phyloP scores from a whole-genome alignment of 2,329 filamentous ascomycete genomes.

The Sporothrix humicola region DNA sequence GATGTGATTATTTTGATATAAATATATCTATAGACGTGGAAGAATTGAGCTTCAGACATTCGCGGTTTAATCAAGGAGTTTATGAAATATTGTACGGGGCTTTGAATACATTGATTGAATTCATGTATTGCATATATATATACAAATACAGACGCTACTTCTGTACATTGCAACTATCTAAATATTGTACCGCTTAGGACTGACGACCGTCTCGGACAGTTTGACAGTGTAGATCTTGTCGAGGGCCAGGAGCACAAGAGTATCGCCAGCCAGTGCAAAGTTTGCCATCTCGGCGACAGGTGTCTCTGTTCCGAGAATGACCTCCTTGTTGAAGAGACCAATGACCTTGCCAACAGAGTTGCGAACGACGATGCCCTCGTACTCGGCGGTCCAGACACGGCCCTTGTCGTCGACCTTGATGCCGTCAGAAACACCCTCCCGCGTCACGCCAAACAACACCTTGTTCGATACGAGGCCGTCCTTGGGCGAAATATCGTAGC shows the following conservation, averaged over 20 bases:
- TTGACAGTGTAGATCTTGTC: slow-evolving; percentile 1
- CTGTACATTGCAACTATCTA: background rate
- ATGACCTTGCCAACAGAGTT: background rate
- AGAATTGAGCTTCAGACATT: too few species aligned
- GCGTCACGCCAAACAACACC: background rate
- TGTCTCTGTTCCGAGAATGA: background rate
- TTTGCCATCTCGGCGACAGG: background rate
- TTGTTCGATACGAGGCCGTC: background rate
- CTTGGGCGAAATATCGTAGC: background rate
- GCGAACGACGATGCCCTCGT: background rate
- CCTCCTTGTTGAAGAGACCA: background rate
- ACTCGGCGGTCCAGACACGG: background rate
- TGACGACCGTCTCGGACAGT: background rate
- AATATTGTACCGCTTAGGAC: background rate
- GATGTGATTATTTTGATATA: too few species aligned
- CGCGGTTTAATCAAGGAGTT: too few species aligned
- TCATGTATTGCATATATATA: too few species aligned
- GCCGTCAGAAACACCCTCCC: background rate
- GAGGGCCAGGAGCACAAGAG: background rate
- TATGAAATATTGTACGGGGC: too few species aligned
- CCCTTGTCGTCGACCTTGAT: slow-evolving; percentile 3
- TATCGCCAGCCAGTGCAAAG: background rate
- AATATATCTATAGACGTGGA: too few species aligned
- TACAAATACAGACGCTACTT: background rate
- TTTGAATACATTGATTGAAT: too few species aligned